These are phyloP conservation scores for Mariannaea elegans DNA, from an alignment of 2,329 filamentous ascomycete genomes.

Conservation along the genomic window DNA sequence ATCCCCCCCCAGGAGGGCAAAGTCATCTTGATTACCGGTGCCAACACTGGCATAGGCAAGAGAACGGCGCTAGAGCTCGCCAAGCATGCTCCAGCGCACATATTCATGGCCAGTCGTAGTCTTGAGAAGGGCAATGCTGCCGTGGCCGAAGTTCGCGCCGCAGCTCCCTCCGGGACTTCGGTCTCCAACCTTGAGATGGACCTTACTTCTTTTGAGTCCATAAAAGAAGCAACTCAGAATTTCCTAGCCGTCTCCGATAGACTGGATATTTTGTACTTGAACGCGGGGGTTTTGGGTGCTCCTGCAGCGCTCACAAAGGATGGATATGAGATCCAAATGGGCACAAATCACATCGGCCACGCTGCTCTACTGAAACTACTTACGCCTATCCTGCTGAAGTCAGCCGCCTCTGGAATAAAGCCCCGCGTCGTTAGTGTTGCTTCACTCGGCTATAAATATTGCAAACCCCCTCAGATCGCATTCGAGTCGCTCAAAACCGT, in stretches of 20 bases:
- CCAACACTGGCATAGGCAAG: slow-evolving; percentile 18
- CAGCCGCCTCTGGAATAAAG: background rate
- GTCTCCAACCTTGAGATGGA: slow-evolving; percentile 12
- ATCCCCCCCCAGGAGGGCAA: slow-evolving; percentile 14
- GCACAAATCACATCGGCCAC: slow-evolving; percentile 24
- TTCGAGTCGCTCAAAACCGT: slow-evolving; percentile 16
- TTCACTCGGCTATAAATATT: slow-evolving; percentile 14
- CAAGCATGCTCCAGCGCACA: slow-evolving; percentile 7
- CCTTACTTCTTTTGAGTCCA: slow-evolving; percentile 15
- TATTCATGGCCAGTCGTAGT: slow-evolving; percentile 13
- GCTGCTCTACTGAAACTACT: slow-evolving; percentile 16
- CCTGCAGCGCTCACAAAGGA: slow-evolving; percentile 14
- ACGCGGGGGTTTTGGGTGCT: slow-evolving; percentile 7
- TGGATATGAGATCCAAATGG: slow-evolving; percentile 24
- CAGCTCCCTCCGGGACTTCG: background rate
- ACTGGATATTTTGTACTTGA: slow-evolving; percentile 1
- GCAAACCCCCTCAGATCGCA: slow-evolving; percentile 6
- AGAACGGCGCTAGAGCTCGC: slow-evolving; percentile 10
- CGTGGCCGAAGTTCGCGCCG: background rate
- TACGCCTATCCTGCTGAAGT: slow-evolving; percentile 13
- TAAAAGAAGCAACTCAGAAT: background rate
- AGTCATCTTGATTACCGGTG: slow-evolving; percentile 18
- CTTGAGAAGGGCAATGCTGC: slow-evolving; percentile 7
- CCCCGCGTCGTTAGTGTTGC: slow-evolving; percentile 17
- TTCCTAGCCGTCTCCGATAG: slow-evolving; percentile 1